Percentiles rank a stretch among this genome's conserved stretches.
Evolutionary conservation across 1,139 yeast species (phyloP).

Genomic region (Kurtzmaniella quercitrusa): DNA sequence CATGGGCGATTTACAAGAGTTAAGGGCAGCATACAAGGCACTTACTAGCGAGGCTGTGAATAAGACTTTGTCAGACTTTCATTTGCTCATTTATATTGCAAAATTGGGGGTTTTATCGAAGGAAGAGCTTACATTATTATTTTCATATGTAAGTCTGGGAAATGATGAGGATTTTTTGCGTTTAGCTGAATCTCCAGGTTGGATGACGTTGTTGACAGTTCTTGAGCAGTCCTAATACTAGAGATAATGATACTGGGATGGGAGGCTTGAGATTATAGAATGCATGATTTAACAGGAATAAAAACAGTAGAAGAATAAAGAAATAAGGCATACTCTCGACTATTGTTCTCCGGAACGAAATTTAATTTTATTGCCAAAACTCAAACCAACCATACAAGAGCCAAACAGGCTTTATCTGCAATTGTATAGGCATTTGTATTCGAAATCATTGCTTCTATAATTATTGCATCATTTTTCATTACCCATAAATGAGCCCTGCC

Average conservation of each 20-base stretch:
- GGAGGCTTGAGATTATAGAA: background rate
- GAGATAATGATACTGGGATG: background rate
- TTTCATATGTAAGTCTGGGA: conserved; percentile 37
- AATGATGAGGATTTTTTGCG: conserved; percentile 44
- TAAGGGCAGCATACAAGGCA: conserved; percentile 37
- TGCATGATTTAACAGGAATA: background rate
- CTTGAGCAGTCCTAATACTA: conserved; percentile 26
- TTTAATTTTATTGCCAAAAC: too few relatives aligned
- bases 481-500: too few relatives aligned
- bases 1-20: conserved; percentile 70
- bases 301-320: background rate
- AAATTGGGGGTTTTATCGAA: conserved; percentile 49
- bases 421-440: too few relatives aligned
- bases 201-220: conserved; percentile 72
- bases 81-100: conserved; percentile 57
- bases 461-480: too few relatives aligned
- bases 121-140: conserved; percentile 47
- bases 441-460: too few relatives aligned
- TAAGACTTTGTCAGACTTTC: conserved; percentile 60
- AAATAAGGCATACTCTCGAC: too few relatives aligned
- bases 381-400: too few relatives aligned
- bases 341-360: too few relatives aligned
- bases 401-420: too few relatives aligned
- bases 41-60: conserved; percentile 30
- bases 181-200: conserved; percentile 63